Conservation (phyloP, 148 eudicot genomes). For the Cornus controversa region DNA sequence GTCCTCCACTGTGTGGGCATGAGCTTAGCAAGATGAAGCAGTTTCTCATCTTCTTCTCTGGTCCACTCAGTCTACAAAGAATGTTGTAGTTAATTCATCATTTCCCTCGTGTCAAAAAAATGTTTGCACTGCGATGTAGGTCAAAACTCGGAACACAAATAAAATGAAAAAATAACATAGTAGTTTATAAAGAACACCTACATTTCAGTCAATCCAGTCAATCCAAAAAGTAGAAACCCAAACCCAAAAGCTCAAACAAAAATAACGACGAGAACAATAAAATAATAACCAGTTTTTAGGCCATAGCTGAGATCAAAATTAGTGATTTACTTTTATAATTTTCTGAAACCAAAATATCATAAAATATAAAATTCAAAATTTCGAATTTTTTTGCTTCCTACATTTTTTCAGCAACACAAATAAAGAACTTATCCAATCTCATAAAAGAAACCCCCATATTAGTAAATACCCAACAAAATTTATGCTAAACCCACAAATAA, state of each 20-base stretch:
- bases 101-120: slow-evolving; percentile 2
- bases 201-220: not conserved
- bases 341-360: not conserved
- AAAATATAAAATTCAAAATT: too few species aligned
- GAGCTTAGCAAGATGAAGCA: slow-evolving; percentile 95
- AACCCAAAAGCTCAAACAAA: not conserved
- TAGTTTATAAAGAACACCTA: not conserved
- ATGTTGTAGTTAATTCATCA: slow-evolving; percentile 12
- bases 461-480: not conserved
- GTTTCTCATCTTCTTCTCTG: slow-evolving; percentile 96
- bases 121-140: not conserved
- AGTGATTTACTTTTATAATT: too few species aligned
- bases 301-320: not conserved
- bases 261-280: not conserved
- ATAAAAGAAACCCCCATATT: too few species aligned
- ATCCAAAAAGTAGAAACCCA: not conserved
- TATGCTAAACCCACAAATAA: not conserved
- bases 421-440: too few species aligned
- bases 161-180: not conserved
- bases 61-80: slow-evolving; percentile 92
- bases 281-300: not conserved
- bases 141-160: not conserved
- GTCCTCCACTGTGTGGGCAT: slow-evolving; percentile 99
- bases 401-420: too few species aligned
- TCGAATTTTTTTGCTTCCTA: too few species aligned